These are phyloP conservation scores for Pythium graminicola DNA, from an alignment of 352 stramenopile genomes.

Conservation along the genomic window DNA sequence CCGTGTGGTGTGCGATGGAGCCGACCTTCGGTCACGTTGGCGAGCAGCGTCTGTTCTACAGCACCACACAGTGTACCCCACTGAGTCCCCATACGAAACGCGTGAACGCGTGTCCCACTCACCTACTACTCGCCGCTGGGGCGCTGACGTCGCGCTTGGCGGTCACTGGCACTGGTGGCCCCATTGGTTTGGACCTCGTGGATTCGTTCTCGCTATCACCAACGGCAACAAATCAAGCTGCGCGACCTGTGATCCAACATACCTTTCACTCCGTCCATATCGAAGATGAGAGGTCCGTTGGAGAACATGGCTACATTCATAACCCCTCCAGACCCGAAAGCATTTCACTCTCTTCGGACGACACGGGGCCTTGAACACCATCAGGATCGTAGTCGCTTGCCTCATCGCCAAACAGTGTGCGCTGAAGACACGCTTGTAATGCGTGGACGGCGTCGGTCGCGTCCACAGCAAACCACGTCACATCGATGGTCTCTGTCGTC, in stretches of 20 bases:
- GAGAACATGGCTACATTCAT: slow-evolving; percentile 10
- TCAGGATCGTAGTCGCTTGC: background rate
- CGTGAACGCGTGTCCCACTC: background rate
- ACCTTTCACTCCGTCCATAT: background rate
- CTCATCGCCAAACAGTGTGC: slow-evolving; percentile 9
- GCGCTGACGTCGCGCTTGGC: slow-evolving; percentile 11
- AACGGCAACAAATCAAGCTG: slow-evolving; percentile 21
- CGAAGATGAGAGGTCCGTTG: background rate
- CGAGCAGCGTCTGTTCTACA: slow-evolving; percentile 9
- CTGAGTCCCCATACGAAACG: background rate
- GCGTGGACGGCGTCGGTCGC: background rate
- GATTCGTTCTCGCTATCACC: slow-evolving; percentile 19
- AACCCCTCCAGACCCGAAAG: slow-evolving; percentile 10
- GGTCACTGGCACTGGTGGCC: slow-evolving; percentile 1
- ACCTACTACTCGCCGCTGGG: slow-evolving; percentile 6
- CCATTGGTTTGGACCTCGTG: slow-evolving; percentile 1
- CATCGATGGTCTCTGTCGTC: background rate
- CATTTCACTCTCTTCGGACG: background rate
- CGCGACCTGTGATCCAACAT: slow-evolving; percentile 5
- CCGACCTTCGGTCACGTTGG: background rate
- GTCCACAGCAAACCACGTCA: slow-evolving; percentile 13
- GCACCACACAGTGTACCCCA: background rate
- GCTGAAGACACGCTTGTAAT: slow-evolving; percentile 9
- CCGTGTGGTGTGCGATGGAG: too few species aligned
- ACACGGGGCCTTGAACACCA: too few species aligned